Conservation (phyloP, 148 eudicot species). For the Euryodendron excelsum region DNA sequence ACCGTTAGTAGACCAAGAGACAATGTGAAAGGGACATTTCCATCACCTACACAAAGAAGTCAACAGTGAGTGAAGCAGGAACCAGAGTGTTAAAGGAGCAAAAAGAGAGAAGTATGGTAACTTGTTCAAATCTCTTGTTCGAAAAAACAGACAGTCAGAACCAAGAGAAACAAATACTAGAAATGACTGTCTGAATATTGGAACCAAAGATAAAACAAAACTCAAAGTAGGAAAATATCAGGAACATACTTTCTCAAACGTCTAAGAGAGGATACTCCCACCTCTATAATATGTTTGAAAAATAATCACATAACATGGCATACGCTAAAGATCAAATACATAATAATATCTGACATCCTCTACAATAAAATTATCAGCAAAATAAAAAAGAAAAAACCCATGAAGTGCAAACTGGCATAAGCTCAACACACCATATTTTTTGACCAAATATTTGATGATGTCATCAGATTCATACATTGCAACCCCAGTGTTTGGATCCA, state of each 20-base stretch:
- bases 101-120: neutral
- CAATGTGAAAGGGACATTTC: constrained; percentile 75
- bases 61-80: constrained; percentile 8
- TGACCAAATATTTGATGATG: constrained; percentile 81
- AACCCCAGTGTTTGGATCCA: constrained; percentile 93
- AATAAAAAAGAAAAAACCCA: neutral
- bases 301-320: neutral
- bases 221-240: neutral
- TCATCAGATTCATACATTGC: constrained; percentile 97
- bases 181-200: neutral
- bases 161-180: neutral
- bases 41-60: constrained; percentile 67
- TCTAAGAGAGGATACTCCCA: neutral
- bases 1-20: constrained; percentile 93
- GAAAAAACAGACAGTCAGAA: neutral
- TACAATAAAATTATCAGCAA: neutral
- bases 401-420: constrained; percentile 2
- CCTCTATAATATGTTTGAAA: neutral
- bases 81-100: neutral
- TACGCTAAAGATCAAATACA: neutral
- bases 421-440: constrained; percentile 72
- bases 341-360: neutral
- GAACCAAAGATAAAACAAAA: neutral
- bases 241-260: neutral
- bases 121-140: neutral